These are phyloP conservation scores for Gaillardinia entomophila DNA, from an alignment of 805 yeast genomes.

Conservation along the genomic window DNA sequence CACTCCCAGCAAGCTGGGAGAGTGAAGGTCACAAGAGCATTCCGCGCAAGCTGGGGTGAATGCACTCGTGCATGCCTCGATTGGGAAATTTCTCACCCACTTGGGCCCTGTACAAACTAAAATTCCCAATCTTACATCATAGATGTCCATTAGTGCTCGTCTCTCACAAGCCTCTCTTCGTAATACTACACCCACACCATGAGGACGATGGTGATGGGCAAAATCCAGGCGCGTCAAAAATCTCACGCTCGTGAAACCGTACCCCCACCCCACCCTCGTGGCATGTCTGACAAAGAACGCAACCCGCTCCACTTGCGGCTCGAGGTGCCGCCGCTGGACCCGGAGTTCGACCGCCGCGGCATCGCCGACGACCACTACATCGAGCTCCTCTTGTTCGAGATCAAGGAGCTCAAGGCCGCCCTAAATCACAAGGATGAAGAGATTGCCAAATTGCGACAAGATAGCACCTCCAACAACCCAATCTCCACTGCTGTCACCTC, in stretches of 20 bases:
- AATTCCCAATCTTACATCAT: not conserved
- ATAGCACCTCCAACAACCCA: conserved; percentile 1
- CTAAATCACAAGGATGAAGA: conserved; percentile 3
- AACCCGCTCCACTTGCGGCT: conserved; percentile 1
- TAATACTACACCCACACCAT: too few relatives aligned
- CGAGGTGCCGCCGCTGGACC: conserved; percentile 25
- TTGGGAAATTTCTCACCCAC: too few relatives aligned
- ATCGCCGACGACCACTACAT: conserved; percentile 25
- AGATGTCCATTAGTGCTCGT: not conserved
- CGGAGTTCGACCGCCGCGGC: conserved; percentile 25
- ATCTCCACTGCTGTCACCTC: conserved; percentile 1
- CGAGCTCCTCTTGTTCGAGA: conserved; percentile 31
- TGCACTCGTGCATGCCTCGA: too few relatives aligned
- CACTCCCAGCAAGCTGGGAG: not conserved
- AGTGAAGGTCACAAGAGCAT: not conserved
- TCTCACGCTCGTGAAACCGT: too few relatives aligned
- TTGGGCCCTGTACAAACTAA: too few relatives aligned
- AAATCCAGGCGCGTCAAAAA: too few relatives aligned
- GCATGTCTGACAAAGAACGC: not conserved
- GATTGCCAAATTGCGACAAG: conserved; percentile 3
- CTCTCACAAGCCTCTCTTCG: too few relatives aligned
- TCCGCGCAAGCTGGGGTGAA: too few relatives aligned
- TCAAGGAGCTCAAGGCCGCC: conserved; percentile 24
- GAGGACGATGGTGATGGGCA: too few relatives aligned
- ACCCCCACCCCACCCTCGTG: too few relatives aligned